Conservation (phyloP, 2,329 filamentous ascomycete genomes). For the Diplodia mutila region DNA sequence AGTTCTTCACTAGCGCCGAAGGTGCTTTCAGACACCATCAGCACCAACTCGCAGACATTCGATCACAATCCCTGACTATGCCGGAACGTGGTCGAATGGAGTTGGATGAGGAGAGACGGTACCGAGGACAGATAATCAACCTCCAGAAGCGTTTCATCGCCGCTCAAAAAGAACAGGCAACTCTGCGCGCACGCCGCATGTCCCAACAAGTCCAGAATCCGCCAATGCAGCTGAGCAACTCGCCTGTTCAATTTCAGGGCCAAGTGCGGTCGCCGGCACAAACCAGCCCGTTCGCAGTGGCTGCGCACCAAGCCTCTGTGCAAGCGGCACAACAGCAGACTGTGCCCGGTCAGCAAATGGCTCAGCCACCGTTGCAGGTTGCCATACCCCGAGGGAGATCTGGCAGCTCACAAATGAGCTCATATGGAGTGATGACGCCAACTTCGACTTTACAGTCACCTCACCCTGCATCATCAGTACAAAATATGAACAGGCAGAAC, state of each 20-base stretch:
- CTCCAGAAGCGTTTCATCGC: not conserved
- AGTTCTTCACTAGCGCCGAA: not conserved
- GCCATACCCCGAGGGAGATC: not conserved
- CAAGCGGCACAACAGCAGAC: not conserved
- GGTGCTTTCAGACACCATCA: conserved; percentile 1
- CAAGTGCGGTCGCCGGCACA: not conserved
- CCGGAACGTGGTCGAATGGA: not conserved
- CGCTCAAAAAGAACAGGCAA: not conserved
- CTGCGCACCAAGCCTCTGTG: not conserved
- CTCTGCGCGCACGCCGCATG: not conserved
- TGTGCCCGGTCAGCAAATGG: not conserved
- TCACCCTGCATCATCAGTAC: not conserved
- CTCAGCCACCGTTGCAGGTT: not conserved
- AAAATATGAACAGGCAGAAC: not conserved
- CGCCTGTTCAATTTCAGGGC: not conserved
- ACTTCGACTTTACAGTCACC: not conserved
- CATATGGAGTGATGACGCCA: not conserved
- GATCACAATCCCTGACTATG: not conserved
- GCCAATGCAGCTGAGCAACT: not conserved
- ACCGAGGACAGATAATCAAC: not conserved
- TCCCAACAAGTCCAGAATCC: not conserved
- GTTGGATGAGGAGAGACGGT: not conserved
- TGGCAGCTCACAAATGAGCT: not conserved
- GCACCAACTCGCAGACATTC: not conserved
- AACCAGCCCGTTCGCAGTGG: not conserved